phyloP scores from a whole-genome alignment of 148 eudicot genomes.

The Rheum nobile region DNA sequence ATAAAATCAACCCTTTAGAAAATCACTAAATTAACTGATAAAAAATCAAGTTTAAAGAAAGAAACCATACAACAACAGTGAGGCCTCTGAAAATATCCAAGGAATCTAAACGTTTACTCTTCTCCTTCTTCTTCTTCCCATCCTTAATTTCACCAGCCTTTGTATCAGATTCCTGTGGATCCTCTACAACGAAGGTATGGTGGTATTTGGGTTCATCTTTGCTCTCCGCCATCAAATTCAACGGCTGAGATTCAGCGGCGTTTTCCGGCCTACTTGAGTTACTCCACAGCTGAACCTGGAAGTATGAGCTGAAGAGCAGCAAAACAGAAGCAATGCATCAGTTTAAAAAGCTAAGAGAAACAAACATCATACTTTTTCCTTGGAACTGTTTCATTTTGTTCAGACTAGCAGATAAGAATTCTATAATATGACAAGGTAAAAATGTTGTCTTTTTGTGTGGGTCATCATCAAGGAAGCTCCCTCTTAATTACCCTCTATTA shows the following conservation, averaged over 20 bases:
- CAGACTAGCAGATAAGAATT: background rate
- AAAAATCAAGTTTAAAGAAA: background rate
- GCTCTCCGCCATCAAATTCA: background rate
- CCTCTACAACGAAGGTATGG: background rate
- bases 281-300: background rate
- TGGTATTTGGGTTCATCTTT: background rate
- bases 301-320: background rate
- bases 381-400: background rate
- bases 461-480: background rate
- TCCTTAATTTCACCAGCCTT: background rate
- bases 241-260: background rate
- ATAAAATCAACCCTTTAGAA: background rate
- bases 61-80: constrained; percentile 51
- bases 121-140: constrained; percentile 9
- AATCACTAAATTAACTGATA: too few species aligned
- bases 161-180: background rate
- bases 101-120: constrained; percentile 48
- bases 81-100: constrained; percentile 89
- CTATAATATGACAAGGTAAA: background rate
- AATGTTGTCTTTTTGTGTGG: background rate
- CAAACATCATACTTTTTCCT: background rate
- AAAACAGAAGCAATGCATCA: background rate
- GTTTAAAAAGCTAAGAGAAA: background rate
- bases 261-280: background rate
- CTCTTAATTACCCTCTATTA: background rate